Evolutionary conservation across 2,329 filamentous ascomycete genomes (phyloP).

Genomic region (Fusarium musae): DNA sequence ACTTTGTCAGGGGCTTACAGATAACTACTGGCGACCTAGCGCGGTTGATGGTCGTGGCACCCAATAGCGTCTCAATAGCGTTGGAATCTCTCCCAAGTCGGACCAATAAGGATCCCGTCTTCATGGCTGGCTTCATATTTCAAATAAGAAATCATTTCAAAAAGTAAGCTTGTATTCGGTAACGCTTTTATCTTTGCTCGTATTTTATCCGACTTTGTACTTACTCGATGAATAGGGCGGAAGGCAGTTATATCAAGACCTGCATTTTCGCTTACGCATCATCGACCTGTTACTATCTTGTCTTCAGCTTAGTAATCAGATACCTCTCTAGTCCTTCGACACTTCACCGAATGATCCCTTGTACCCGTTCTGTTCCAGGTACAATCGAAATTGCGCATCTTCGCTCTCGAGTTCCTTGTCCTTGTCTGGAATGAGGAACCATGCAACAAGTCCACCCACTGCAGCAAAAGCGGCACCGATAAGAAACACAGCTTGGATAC

Average conservation of each 20-base stretch:
- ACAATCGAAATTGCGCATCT: background rate
- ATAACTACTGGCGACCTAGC: background rate
- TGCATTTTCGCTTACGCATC: background rate
- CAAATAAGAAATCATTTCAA: background rate
- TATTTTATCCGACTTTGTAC: too few relatives aligned
- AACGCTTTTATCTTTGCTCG: rapidly evolving
- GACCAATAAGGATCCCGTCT: background rate
- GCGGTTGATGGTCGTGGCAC: background rate
- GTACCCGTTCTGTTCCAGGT: background rate
- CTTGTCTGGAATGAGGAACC: background rate
- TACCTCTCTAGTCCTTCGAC: background rate
- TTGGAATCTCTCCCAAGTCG: rapidly evolving
- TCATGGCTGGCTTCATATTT: rapidly evolving
- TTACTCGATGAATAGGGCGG: too few relatives aligned
- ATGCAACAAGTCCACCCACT: background rate
- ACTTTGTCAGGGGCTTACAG: background rate
- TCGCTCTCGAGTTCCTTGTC: background rate
- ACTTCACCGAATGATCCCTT: background rate
- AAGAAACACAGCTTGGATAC: background rate
- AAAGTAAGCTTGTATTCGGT: background rate
- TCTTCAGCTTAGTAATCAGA: background rate
- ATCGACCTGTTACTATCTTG: background rate
- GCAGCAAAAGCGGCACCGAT: background rate
- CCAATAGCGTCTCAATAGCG: background rate
- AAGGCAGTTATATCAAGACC: background rate